Evolutionary conservation across 2,329 filamentous ascomycete genomes (phyloP).

Genomic region (Stagonosporopsis cucurbitacearum): DNA sequence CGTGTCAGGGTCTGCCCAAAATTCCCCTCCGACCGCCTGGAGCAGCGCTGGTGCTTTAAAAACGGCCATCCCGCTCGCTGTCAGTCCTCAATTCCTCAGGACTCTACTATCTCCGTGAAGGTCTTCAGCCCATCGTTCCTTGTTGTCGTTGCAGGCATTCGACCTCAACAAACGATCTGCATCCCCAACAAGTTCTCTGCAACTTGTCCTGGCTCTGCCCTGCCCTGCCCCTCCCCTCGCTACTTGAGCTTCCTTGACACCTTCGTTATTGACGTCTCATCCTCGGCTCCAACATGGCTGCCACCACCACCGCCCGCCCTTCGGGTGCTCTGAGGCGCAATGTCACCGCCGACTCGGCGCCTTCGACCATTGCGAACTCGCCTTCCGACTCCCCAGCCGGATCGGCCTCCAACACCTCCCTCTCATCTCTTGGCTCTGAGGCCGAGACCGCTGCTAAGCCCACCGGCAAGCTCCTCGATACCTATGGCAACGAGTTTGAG

Average conservation of each 20-base stretch:
- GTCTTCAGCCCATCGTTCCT: slow-evolving; percentile 14
- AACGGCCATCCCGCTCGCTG: slow-evolving; percentile 10
- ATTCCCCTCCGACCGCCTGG: slow-evolving; percentile 37
- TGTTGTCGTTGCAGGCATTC: slow-evolving; percentile 15
- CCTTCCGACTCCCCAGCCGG: slow-evolving; percentile 66
- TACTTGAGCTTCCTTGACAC: neutral
- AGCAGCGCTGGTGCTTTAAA: slow-evolving; percentile 16
- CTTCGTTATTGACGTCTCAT: slow-evolving; percentile 7
- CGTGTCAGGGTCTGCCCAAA: slow-evolving; percentile 29
- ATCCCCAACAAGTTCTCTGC: slow-evolving; percentile 33
- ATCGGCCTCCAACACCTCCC: slow-evolving; percentile 83
- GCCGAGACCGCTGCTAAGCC: slow-evolving; percentile 57
- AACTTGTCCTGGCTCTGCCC: slow-evolving; percentile 15
- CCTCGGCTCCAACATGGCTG: slow-evolving; percentile 41
- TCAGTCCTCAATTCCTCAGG: slow-evolving; percentile 28
- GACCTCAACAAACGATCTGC: slow-evolving; percentile 32
- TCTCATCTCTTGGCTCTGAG: slow-evolving; percentile 84
- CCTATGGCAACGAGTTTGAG: slow-evolving; percentile 93
- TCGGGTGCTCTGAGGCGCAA: slow-evolving; percentile 55
- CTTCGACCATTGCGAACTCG: slow-evolving; percentile 62
- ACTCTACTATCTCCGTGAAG: slow-evolving; percentile 22
- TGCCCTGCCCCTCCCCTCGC: slow-evolving; percentile 13
- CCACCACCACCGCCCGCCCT: slow-evolving; percentile 63
- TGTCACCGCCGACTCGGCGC: slow-evolving; percentile 58
- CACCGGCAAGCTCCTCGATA: slow-evolving; percentile 76